Conservation (phyloP, 306 rosid species). For the Cucurbita maxima region DNA sequence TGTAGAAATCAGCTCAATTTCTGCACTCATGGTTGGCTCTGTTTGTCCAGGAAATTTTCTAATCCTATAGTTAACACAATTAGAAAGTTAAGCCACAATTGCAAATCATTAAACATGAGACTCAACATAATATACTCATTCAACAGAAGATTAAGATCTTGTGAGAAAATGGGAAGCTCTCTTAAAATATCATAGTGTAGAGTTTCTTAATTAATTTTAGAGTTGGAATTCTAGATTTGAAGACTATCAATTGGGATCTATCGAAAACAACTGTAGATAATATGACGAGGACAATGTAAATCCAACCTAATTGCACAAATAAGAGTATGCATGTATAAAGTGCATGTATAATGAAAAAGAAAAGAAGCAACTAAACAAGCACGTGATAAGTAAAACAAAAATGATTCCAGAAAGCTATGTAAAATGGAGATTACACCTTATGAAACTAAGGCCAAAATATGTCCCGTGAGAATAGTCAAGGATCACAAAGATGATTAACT, state of each 20-base stretch:
- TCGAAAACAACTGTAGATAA: background rate
- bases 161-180: background rate
- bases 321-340: background rate
- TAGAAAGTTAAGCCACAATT: background rate
- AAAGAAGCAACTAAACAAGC: background rate
- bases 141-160: background rate
- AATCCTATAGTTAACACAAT: constrained; percentile 28
- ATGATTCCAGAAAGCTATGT: background rate
- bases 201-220: background rate
- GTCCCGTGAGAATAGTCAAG: background rate
- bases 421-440: background rate
- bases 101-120: background rate
- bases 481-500: background rate
- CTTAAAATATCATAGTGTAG: background rate
- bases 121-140: background rate
- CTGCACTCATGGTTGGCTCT: constrained; percentile 96
- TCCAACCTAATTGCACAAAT: background rate
- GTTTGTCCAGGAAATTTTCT: constrained; percentile 95
- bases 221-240: background rate
- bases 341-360: background rate
- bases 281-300: background rate
- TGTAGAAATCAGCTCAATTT: constrained; percentile 92
- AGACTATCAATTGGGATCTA: background rate
- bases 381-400: background rate
- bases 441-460: background rate